Evolutionary conservation across 352 stramenopile genomes (phyloP), one percentile per base, ranked within the genome.

Genomic region (Peronospora tabacina): DNA sequence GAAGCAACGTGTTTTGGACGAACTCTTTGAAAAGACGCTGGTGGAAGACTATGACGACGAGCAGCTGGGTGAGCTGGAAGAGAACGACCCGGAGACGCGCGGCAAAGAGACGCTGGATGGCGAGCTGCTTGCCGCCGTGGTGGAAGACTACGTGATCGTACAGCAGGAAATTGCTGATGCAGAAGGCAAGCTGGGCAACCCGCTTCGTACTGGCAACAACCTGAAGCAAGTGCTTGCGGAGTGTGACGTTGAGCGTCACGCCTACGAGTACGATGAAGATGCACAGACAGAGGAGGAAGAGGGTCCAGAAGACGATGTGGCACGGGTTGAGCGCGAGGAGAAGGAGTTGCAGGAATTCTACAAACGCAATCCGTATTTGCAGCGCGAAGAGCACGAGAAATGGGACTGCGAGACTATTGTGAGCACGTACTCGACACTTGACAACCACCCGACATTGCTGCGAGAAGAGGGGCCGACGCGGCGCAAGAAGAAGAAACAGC

Each of bases 351-450:
- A 68, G 40, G 57, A 68, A 13, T 61, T 90, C 17, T 74, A 81
- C 26, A 56, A 68, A 42, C 65, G 66, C 49, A 92, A 85, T 49
- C 61, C 66, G 33, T 92, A 92, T 48, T 52, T 92, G 55, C 66
- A 63, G 39, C 51, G 66, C 8, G 72, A 79, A 29, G 73, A 80
- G 28, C 56, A 71, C 28, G 82, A 90, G 55, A 50, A 79, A 53
- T 98, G 95, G 95, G 96, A 99, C 71, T 98, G 87, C 55, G 95
- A 98, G 66, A 97, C 90, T 37, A 98, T 99, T 46, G 74, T 98
- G 45, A 98, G 92, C 49, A 98, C 95, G 33, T 98, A 98, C 74
- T 98, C 91, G 26, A 98, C 97, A 61, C 49, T 98, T 57, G 95
- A 98, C 67, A 98, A 99, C 75, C 97, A 98, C 68, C 96, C 96